Conservation (phyloP, 2,329 filamentous ascomycete species). For the Hymenoscyphus infarciens region DNA sequence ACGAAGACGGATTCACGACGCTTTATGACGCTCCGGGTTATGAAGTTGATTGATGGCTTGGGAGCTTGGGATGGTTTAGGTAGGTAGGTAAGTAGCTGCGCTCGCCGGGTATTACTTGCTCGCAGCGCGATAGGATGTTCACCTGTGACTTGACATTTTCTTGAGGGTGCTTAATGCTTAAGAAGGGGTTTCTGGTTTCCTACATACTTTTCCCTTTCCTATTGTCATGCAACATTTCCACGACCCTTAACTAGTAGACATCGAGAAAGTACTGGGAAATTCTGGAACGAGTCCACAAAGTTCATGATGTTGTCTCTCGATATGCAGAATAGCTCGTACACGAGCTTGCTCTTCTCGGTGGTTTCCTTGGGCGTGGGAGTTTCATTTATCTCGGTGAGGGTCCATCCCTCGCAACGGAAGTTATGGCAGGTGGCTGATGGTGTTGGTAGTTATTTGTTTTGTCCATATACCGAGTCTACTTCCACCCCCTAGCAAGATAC, state of each 20-base stretch:
- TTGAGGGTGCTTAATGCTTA: no score
- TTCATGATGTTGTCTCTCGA: neutral
- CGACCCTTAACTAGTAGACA: neutral
- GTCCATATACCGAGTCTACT: slow-evolving; percentile 39
- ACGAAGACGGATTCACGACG: no score
- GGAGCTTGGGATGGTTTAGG: no score
- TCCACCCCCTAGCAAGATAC: slow-evolving; percentile 38
- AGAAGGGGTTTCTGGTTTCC: no score
- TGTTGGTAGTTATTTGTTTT: slow-evolving; percentile 10
- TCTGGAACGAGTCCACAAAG: neutral
- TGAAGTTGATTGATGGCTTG: no score
- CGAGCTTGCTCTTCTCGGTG: neutral
- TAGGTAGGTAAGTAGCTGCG: no score
- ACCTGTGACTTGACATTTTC: no score
- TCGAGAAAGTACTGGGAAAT: neutral
- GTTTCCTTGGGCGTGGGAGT: neutral
- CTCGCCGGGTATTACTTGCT: no score
- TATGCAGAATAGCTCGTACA: neutral
- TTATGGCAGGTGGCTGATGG: neutral
- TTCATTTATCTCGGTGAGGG: neutral
- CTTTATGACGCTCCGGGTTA: no score
- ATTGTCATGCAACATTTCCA: neutral
- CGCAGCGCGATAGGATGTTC: no score
- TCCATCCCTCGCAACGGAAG: neutral
- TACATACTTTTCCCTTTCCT: no score